Conservation (phyloP, 106 monocot species). For the Xerophyta viscosa region DNA sequence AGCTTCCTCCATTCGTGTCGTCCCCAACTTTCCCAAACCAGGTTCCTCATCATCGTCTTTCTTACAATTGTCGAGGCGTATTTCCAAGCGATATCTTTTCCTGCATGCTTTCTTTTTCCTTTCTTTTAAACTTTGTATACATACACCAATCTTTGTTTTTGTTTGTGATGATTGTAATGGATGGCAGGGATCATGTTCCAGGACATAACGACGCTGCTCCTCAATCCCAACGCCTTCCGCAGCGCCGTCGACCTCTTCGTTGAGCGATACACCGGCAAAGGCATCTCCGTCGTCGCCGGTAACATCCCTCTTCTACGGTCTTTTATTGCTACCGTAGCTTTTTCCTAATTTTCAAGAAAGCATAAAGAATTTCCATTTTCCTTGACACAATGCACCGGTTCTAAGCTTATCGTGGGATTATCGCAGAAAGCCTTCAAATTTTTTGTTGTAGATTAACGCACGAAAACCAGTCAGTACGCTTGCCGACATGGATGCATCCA, state of each 20-base stretch:
- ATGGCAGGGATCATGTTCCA: constrained; percentile 15
- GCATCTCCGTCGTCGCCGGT: constrained; percentile 15
- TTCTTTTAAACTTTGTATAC: background rate
- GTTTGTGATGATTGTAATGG: too few relatives aligned
- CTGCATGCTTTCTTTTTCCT: too few relatives aligned
- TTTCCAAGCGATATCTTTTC: background rate
- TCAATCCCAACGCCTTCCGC: constrained; percentile 9
- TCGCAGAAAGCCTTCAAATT: too few relatives aligned
- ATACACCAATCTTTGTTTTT: background rate
- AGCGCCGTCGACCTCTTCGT: constrained; percentile 11
- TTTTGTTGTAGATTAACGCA: too few relatives aligned
- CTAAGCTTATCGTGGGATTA: too few relatives aligned
- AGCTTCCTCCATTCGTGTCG: constrained; percentile 10
- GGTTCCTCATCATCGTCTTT: background rate
- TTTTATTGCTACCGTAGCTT: background rate
- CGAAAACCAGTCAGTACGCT: too few relatives aligned
- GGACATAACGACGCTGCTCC: constrained; percentile 16
- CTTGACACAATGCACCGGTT: too few relatives aligned
- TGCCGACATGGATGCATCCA: too few relatives aligned
- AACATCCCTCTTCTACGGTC: background rate
- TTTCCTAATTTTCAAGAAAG: too few relatives aligned
- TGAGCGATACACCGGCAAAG: constrained; percentile 9
- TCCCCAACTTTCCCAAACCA: constrained; percentile 19
- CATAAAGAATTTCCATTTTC: too few relatives aligned
- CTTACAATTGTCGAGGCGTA: too few relatives aligned